Base-by-base conservation (phyloP, 2,329 filamentous ascomycete species). In the Pseudogymnoascus sp. region DNA sequence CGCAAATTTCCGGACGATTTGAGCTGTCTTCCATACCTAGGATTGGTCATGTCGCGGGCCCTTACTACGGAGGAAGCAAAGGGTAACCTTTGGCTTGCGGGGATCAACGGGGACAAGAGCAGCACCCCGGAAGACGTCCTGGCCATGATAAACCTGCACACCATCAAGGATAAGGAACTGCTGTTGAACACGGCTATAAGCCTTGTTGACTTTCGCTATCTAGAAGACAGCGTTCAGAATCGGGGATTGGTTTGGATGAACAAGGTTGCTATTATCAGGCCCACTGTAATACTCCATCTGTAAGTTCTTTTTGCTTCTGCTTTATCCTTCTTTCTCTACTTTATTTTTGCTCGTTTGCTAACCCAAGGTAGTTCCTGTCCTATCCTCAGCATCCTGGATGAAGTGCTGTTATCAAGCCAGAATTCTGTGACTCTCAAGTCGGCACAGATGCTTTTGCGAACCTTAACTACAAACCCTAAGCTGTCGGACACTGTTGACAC, bases 181-280 rank as follows among this genome's bases (percentile, higher is more conserved):
- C 74, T 90, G 14, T 78, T 89, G 5, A 85, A 84, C 66, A 83
- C 84, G 2, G 84, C 84, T 1, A 85, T 89, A 63, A 81, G 84
- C 70, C 77, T 89, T 45, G 82, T 89, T 8, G 87, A 90, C 71
- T 89, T 90, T 69, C 81, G 83, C 64, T 83, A 83, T 64, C 76
- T 88, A 6, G 86, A 89, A 64, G 85, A 89, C 64, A 77, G 78
- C 1, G 79, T 86, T 16, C 86, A 89, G 71, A 81, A 82, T 48
- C 79, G 84, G 13, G 83, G 79, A 14, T 75, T 90, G 2, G 71
- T 77, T 14, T 88, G 86, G 84, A 77, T 90, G 37, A 84, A 83
- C 62, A 77, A 81, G 61, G 73, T 89, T 28, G 85, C 85, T 2
- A 69, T 72, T 8, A 77, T 77, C 19, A 77, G 86, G 21, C 84